Evolutionary conservation across 495 filamentous ascomycete species (phyloP), one percentile per base, ranked within the genome.

Genomic region (Hypoxylon fuscum): DNA sequence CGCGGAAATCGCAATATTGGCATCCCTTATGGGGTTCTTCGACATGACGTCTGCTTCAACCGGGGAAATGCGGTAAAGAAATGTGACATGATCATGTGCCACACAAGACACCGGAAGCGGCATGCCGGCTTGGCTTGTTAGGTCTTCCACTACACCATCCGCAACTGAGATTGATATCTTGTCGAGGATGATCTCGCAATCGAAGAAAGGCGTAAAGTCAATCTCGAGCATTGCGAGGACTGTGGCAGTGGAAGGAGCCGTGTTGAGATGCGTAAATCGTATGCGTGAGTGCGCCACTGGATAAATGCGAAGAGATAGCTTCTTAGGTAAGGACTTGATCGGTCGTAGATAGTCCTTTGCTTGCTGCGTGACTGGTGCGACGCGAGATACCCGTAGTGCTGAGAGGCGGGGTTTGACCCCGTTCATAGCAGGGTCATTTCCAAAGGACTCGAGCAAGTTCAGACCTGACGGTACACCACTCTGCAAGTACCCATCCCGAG

Each of bases 201-300:
- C 85, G 44, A 91, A 84, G 59, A 91, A 93, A 17, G 92, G 87
- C 0, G 91, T 94, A 50, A 96, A 88, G 73, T 97, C 93, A 46
- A 96, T 78, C 72, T 96, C 93, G 14, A 97, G 80, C 45, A 90
- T 89, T 17, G 93, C 93, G 41, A 96, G 83, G 0, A 94, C 81
- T 18, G 85, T 81, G n/a, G 86, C 80, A 55, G 83, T 86, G 11
- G 83, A 79, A 17, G 86, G 82, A 5, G 82, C 82, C 6, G 85
- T 83, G 57, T 87, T 90, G 21, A 89, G 78, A 54, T 87, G 84
- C 5, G 91, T 87, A 71, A 96, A 96, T 25, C 91, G 82, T 44
- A 97, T 86, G 22, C 91, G 85, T 20, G 91, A 89, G 72, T 92
- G 91, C n/a, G 93, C 86, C 3, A 90, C 87, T 11, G 93, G 92